A percentile compares a stretch with the other conserved stretches of the same genome.
phyloP scores from a whole-genome alignment of 306 rosid species.

The Lathyrus tuberosus region DNA sequence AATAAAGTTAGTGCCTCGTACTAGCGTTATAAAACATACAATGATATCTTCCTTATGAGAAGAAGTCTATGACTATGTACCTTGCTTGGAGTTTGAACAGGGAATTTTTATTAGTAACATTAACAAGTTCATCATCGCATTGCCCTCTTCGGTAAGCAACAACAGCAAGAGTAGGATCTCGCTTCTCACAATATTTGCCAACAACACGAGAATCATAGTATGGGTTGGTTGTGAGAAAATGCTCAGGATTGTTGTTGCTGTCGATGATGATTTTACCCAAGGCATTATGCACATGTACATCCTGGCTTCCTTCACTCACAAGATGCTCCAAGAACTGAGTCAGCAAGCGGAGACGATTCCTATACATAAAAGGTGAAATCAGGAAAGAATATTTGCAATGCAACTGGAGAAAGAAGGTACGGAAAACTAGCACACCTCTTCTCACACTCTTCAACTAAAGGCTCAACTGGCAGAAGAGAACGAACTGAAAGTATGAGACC shows the following conservation, averaged over 20 bases:
- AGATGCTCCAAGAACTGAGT: conserved; percentile 98
- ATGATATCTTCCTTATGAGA: conserved; percentile 8
- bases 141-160: conserved; percentile 97
- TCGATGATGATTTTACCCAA: conserved; percentile 94
- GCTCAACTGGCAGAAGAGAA: conserved; percentile 97
- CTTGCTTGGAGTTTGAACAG: conserved; percentile 95
- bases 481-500: conserved; percentile 96
- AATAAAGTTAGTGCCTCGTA: conserved; percentile 25
- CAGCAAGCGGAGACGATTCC: conserved; percentile 93
- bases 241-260: conserved; percentile 96
- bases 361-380: conserved; percentile 40
- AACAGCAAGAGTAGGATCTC: conserved; percentile 96
- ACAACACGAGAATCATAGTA: conserved; percentile 95
- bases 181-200: conserved; percentile 95
- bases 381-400: conserved; percentile 21
- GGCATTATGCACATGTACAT: conserved; percentile 95
- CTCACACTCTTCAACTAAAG: conserved; percentile 95
- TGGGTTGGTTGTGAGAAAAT: conserved; percentile 97
- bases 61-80: conserved; percentile 52
- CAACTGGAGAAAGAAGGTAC: conserved; percentile 29
- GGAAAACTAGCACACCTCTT: conserved; percentile 65
- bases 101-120: conserved; percentile 86
- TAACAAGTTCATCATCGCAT: conserved; percentile 92
- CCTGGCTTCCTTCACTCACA: conserved; percentile 99
- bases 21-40: conserved; percentile 13